Conservation (phyloP, 495 filamentous ascomycete genomes). For the Peziza echinospora region DNA sequence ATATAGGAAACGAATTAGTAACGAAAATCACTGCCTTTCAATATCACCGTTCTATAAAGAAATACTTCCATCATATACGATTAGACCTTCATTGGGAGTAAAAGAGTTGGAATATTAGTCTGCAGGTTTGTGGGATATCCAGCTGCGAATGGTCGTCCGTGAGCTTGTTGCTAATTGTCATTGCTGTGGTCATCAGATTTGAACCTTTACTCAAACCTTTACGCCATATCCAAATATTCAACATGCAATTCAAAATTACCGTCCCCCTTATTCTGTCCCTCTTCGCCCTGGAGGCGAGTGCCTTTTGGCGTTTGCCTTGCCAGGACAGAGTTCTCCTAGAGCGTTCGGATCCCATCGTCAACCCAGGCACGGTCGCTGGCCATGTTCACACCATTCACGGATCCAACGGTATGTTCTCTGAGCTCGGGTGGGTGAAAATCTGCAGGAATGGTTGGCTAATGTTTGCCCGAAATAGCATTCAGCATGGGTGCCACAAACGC, state of each 20-base stretch:
- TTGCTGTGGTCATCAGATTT: too few species aligned
- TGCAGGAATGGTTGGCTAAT: background rate
- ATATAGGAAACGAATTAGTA: too few species aligned
- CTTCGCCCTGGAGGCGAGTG: conserved; percentile 22
- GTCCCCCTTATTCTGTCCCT: conserved; percentile 5
- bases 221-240: too few species aligned
- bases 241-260: background rate
- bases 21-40: too few species aligned
- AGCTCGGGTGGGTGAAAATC: background rate
- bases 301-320: conserved; percentile 83
- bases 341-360: conserved; percentile 50
- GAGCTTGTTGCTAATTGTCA: too few species aligned
- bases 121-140: too few species aligned
- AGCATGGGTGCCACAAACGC: conserved; percentile 24
- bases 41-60: too few species aligned
- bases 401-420: conserved; percentile 25
- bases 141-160: too few species aligned
- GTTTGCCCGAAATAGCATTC: conserved; percentile 26
- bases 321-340: conserved; percentile 26
- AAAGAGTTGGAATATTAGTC: too few species aligned
- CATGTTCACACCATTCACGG: conserved; percentile 63
- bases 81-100: too few species aligned
- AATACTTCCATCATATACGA: too few species aligned
- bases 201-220: too few species aligned
- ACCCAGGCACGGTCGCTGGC: conserved; percentile 31